Base-by-base conservation (phyloP, 2,329 filamentous ascomycete genomes). In the Colletotrichum truncatum region DNA sequence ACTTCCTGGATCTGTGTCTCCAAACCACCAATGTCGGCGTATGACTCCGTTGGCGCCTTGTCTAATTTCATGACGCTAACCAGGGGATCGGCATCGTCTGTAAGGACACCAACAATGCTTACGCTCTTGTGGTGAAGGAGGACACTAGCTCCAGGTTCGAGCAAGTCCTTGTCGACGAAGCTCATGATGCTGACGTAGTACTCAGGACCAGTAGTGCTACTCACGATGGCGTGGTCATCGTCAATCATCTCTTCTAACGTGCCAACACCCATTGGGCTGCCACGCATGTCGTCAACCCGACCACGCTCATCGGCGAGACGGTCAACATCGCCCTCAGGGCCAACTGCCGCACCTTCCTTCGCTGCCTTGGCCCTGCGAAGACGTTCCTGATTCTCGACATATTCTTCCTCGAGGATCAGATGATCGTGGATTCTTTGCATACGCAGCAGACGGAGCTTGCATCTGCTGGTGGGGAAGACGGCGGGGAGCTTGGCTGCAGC, bases 161-260 rank as follows among this genome's bases (percentile, higher is more conserved):
- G 87, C 4, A 99, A 88, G 75, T 99, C 96, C 82, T 99, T 99
- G 85, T 99, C 96, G 70, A 99, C 96, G 74, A 99, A 99, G 59
- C 95, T 98, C 96, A 98, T 98, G 87, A 99, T 99, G 72, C 94
- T 98, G 70, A 99, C 96, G 78, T 98, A 99, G 86, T 97, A 99
- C 79, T 99, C 96, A 1, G 96, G 96, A 0, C 96, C 96, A 6
- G 96, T 98, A 1, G 96, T 97, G 78, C 94, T 97, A 16, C 94
- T 98, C 34, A 99, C 96, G 75, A 99, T 99, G 68, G 96, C 96
- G 75, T 99, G 96, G 82, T 99, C 96, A 77, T 99, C 96, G 75
- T 99, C 96, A 76, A 99, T 99, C 84, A 99, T 92, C 84, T 99
- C 96, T 81, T 99, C 96, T 71, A 99, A 84, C 64, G 96, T 98